Conservation (phyloP, 2,329 filamentous ascomycete genomes). For the Penicillium vulpinum region DNA sequence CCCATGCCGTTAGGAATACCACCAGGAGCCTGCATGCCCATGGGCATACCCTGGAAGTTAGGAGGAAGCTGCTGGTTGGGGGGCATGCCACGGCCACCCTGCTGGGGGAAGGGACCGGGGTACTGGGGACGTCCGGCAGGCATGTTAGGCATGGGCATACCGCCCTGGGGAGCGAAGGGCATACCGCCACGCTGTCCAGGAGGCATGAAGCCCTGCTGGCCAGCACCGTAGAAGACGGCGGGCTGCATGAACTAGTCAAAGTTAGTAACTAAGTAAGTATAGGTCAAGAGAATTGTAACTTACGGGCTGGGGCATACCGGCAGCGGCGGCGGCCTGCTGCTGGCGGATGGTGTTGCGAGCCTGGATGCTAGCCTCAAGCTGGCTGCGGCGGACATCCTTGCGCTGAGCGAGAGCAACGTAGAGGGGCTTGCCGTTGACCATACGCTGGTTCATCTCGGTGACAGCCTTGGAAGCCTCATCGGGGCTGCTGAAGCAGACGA, state of each 20-base stretch:
- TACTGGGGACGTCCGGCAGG: slow-evolving; percentile 86
- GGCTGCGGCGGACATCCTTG: slow-evolving; percentile 99
- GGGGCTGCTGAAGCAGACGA: slow-evolving; percentile 99
- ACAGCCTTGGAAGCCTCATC: slow-evolving; percentile 99
- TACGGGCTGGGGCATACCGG: slow-evolving; percentile 71
- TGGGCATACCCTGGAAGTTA: slow-evolving; percentile 73
- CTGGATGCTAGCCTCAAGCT: slow-evolving; percentile 98
- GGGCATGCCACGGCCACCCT: slow-evolving; percentile 82
- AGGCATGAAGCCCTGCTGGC: slow-evolving; percentile 60
- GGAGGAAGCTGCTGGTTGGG: slow-evolving; percentile 82
- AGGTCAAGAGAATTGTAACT: not conserved
- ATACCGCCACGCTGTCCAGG: slow-evolving; percentile 60
- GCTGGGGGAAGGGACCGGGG: slow-evolving; percentile 76
- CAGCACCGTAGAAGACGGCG: slow-evolving; percentile 87
- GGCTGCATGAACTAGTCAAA: slow-evolving; percentile 68
- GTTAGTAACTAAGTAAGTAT: not conserved
- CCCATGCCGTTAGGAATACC: slow-evolving; percentile 76
- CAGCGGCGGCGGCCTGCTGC: slow-evolving; percentile 92
- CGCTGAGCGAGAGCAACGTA: slow-evolving; percentile 98
- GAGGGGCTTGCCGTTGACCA: slow-evolving; percentile 93
- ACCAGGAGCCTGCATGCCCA: slow-evolving; percentile 63
- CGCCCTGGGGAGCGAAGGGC: slow-evolving; percentile 59
- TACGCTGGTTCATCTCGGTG: slow-evolving; percentile 99
- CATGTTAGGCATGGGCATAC: slow-evolving; percentile 63
- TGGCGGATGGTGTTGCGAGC: slow-evolving; percentile 97